Conservation (phyloP, 2,329 filamentous ascomycete genomes). For the Cladorrhinum sp. region DNA sequence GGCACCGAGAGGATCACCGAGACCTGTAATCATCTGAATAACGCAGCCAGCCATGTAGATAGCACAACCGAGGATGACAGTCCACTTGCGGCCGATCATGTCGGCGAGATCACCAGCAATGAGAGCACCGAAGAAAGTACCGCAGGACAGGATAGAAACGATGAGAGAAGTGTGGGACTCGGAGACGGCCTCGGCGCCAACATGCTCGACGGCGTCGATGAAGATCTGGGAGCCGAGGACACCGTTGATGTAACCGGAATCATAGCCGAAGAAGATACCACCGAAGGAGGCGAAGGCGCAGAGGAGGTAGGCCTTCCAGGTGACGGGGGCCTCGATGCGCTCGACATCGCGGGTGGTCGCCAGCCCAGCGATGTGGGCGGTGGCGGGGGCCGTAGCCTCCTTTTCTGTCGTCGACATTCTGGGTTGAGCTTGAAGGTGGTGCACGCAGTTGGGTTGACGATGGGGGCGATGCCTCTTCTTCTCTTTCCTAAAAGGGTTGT, state of each 20-base stretch:
- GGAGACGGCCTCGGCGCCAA: conserved; percentile 33
- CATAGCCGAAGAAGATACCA: conserved; percentile 76
- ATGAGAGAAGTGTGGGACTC: conserved; percentile 54
- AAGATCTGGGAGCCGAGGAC: conserved; percentile 54
- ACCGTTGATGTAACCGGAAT: conserved; percentile 72
- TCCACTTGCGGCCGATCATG: conserved; percentile 68
- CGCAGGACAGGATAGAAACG: conserved; percentile 72
- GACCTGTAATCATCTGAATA: conserved; percentile 59
- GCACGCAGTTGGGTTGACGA: conserved; percentile 2
- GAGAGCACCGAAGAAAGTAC: conserved; percentile 76
- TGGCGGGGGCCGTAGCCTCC: conserved; percentile 14
- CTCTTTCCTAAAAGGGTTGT: not conserved
- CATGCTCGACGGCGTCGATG: conserved; percentile 49
- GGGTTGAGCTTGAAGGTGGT: not conserved
- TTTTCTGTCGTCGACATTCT: conserved; percentile 26
- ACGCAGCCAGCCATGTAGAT: conserved; percentile 69
- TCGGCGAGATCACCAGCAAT: conserved; percentile 77
- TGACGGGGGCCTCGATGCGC: conserved; percentile 66
- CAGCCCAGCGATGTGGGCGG: conserved; percentile 29
- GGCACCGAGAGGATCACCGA: conserved; percentile 50
- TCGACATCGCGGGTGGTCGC: conserved; percentile 50
- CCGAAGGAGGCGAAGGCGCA: conserved; percentile 70
- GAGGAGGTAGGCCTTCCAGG: conserved; percentile 65
- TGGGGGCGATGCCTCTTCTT: conserved; percentile 4
- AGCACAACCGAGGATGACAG: conserved; percentile 66